phyloP scores from a whole-genome alignment of 2,329 filamentous ascomycete species.

The Pseudogymnoascus sp. region DNA sequence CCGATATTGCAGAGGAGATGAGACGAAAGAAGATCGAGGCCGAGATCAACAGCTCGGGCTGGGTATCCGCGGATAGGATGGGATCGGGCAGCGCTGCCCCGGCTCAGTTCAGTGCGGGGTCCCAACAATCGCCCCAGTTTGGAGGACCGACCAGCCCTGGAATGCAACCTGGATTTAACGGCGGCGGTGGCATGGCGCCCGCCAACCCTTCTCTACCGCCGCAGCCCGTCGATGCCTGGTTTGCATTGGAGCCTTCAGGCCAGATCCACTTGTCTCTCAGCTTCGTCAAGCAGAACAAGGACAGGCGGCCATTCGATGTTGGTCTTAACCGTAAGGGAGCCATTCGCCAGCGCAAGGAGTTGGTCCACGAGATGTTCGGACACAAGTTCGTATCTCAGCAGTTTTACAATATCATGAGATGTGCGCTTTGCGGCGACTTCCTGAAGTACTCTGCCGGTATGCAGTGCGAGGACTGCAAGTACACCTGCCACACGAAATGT shows the following conservation, averaged over 20 bases:
- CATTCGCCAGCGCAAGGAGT: constrained; percentile 94
- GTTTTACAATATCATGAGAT: constrained; percentile 99
- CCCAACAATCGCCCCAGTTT: constrained; percentile 37
- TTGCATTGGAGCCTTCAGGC: constrained; percentile 89
- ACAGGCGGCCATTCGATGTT: constrained; percentile 73
- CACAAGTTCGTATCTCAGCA: constrained; percentile 98
- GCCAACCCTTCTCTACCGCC: constrained; percentile 30
- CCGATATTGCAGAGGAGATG: constrained; percentile 96
- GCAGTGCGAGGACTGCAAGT: constrained; percentile 99
- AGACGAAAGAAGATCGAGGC: constrained; percentile 94
- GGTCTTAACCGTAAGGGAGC: constrained; percentile 92
- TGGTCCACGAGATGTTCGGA: constrained; percentile 96
- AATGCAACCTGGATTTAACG: constrained; percentile 19
- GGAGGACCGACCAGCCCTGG: constrained; percentile 35
- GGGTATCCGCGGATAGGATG: constrained; percentile 97
- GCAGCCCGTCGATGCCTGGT: constrained; percentile 82
- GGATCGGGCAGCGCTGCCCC: constrained; percentile 47
- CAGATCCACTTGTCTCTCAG: constrained; percentile 86
- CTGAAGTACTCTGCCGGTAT: constrained; percentile 98
- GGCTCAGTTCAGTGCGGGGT: constrained; percentile 51
- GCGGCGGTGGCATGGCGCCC: constrained; percentile 23
- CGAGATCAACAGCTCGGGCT: constrained; percentile 87
- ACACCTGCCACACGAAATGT: constrained; percentile 97
- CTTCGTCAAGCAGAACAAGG: constrained; percentile 85
- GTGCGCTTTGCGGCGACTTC: constrained; percentile 93